A percentile compares a stretch with the other conserved stretches of the same genome.
These are phyloP conservation scores for Phialocephala subalpina DNA, from an alignment of 2,329 filamentous ascomycete species.

Conservation along the genomic window DNA sequence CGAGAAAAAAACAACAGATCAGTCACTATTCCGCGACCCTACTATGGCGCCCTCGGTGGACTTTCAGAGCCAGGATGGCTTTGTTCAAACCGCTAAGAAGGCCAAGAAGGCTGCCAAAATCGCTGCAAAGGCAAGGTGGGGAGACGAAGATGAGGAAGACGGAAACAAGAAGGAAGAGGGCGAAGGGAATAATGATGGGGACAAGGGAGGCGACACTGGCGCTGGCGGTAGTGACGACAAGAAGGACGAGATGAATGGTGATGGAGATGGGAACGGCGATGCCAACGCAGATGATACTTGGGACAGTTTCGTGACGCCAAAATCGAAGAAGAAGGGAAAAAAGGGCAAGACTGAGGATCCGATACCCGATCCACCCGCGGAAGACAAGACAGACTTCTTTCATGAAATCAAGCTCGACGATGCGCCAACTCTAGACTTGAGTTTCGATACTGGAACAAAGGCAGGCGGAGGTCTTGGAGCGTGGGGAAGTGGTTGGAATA, in stretches of 20 bases:
- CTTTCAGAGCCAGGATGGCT: conserved; percentile 62
- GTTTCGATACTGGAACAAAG: conserved; percentile 57
- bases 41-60: conserved; percentile 59
- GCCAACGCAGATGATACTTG: conserved; percentile 58
- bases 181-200: conserved; percentile 46
- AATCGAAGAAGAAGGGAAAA: conserved; percentile 66
- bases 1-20: conserved; percentile 27
- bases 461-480: conserved; percentile 56
- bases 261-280: conserved; percentile 46
- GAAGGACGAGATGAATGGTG: conserved; percentile 45
- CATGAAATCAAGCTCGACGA: conserved; percentile 73
- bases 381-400: conserved; percentile 58
- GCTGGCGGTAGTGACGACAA: conserved; percentile 45
- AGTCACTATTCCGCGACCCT: conserved; percentile 55
- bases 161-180: conserved; percentile 52
- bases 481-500: conserved; percentile 68
- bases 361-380: conserved; percentile 39
- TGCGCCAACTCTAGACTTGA: conserved; percentile 64
- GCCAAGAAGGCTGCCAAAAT: conserved; percentile 23
- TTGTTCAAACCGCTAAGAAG: conserved; percentile 59
- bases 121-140: conserved; percentile 55
- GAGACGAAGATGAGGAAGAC: conserved; percentile 56
- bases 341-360: conserved; percentile 52
- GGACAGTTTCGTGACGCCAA: conserved; percentile 54
- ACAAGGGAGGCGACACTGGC: conserved; percentile 46